Evolutionary conservation across 1,139 yeast genomes (phyloP), one percentile per base, ranked within the genome.

Genomic region (Pichia sp.): DNA sequence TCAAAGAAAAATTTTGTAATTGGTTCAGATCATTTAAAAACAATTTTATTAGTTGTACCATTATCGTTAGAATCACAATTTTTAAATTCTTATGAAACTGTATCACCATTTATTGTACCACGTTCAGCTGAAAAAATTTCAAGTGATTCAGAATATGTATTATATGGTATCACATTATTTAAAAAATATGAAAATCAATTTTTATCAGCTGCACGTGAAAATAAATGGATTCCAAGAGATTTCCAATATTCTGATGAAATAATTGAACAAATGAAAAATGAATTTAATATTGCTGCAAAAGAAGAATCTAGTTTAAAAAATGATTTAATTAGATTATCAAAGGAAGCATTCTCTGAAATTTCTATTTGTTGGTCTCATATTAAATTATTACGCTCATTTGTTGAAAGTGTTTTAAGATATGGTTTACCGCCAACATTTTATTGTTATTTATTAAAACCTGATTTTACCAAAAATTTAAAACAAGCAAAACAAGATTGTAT

Each of bases 401-500:
- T 76, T 40, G 82, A 77, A 62, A 69, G 76, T 10, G 96, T 92
- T 12, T 74, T 92, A 61, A 82, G 98, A 65, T 92, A 92, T 64
- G 99, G 99, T 1, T 76, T 92, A 51, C 98, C 98, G 33, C 97
- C 98, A 35, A 84, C 84, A 61, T 92, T 92, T 63, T 77, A 80
- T 60, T 79, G 85, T 47, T 80, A 67, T 54, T 67, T 82, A 43
- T 65, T 83, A 47, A 72, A 76, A 54, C 65, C 76, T 46, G 58
- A 72, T 57, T 44, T 48, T 27, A 61, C 69, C 54, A 71, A 76
- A 59, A 62, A 65, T 43, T 55, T 78, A 35, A 70, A 69, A 39
- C 78, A 74, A 62, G 80, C 87, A 37, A 87, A 83, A 64, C 69
- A 75, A 52, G 84, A 82, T 53, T 71, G 90, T 52, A 66, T 84